Evolutionary conservation across 2,329 filamentous ascomycete species (phyloP), one percentile per base, ranked within the genome.

Genomic region (Neofusicoccum umdonicola): DNA sequence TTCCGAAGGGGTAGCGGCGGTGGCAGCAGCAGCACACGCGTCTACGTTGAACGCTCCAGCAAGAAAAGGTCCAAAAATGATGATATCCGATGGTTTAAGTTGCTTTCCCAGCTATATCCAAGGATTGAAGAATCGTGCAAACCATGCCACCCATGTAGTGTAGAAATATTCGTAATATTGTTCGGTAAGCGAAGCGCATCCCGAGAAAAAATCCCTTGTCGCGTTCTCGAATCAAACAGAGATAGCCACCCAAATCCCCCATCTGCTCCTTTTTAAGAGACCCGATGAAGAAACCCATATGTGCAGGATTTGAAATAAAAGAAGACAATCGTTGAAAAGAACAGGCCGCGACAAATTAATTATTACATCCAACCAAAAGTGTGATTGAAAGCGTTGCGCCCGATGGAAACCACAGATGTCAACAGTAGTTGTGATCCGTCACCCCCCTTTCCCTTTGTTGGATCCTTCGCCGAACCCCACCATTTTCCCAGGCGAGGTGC

Each of bases 91-190:
- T 9, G 41, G 9, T 11, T 44, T 44, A 44, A 15, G 31, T 60
- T 60, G 56, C 27, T 60, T 60, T 60, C 56, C 31, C 39, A 44
- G 15, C 39, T 60, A 60, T 37, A 37, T 35, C 6, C 42, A 60
- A 34, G 31, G n/a, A 31, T 31, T 19, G 12, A 35, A 35, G 22
- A 19, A 22, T 12, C 45, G 22, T 47, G 41, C 41, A 47, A 45
- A 60, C n/a, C 27, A 47, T 47, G 42, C 42, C 56, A 44, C 56
- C 56, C 31, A 39, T 13, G 12, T 34, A 22, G 19, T n/a, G 11
- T 37, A 35, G 47, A 60, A 60, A 37, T n/a, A 47, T 45, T 60
- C 56, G 56, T 60, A 60, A 60, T 42, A 37, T 47, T 60, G 6
- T 60, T 60, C n/a, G 15, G 37, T n/a, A 13, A 37, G 31, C 34